Percentiles rank a stretch among this genome's conserved stretches.
Conservation (phyloP, 768 basidiomycete species). For the Glaciozyma antarctica region DNA sequence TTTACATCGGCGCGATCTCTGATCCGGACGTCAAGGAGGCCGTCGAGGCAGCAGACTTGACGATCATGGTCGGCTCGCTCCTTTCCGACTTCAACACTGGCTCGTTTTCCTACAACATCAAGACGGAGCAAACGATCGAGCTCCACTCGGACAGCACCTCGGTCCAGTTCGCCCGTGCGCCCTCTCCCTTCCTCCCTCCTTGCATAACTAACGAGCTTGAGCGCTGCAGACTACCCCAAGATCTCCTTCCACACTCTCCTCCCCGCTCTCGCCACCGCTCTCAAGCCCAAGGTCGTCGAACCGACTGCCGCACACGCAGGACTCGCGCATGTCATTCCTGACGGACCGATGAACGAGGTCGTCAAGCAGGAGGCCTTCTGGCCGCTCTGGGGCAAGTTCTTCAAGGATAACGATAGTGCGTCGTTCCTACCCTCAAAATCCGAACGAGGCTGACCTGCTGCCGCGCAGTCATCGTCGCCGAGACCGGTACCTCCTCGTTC, state of each 20-base stretch:
- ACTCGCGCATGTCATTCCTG: slow-evolving; percentile 39
- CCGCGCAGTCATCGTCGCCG: slow-evolving; percentile 53
- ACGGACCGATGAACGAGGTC: slow-evolving; percentile 43
- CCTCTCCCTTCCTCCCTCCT: not conserved
- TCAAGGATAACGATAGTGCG: slow-evolving; percentile 38
- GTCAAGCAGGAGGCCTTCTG: slow-evolving; percentile 32
- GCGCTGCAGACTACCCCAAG: slow-evolving; percentile 20
- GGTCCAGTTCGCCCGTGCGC: slow-evolving; percentile 27
- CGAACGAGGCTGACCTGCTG: not conserved
- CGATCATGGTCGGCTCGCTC: slow-evolving; percentile 50
- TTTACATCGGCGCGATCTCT: slow-evolving; percentile 61
- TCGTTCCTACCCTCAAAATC: slow-evolving; percentile 36
- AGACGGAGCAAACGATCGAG: slow-evolving; percentile 49
- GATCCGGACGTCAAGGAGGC: slow-evolving; percentile 57
- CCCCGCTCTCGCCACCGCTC: slow-evolving; percentile 31
- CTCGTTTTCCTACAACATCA: slow-evolving; percentile 51
- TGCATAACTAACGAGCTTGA: slow-evolving; percentile 7
- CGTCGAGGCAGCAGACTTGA: slow-evolving; percentile 65
- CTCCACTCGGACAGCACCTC: slow-evolving; percentile 56
- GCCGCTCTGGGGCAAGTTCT: slow-evolving; percentile 31
- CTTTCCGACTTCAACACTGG: slow-evolving; percentile 77
- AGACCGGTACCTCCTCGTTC: slow-evolving; percentile 82
- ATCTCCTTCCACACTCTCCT: slow-evolving; percentile 38
- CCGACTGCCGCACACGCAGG: slow-evolving; percentile 12
- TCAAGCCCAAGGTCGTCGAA: slow-evolving; percentile 19